Conservation (phyloP, 495 filamentous ascomycete species). For the Penicillium arizonense region DNA sequence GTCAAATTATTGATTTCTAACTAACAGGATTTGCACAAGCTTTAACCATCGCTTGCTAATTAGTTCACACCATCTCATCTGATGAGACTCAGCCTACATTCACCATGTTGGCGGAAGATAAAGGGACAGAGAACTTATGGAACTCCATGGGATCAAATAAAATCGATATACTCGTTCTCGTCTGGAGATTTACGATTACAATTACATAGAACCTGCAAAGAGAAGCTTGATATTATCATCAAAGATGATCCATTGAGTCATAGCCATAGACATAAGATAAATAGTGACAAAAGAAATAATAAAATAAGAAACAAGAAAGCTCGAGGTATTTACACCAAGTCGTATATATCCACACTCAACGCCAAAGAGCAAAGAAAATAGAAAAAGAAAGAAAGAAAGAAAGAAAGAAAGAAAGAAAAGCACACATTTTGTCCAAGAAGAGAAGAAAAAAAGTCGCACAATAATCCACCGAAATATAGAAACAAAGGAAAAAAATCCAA, state of each 20-base stretch:
- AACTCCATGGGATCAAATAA: too few relatives aligned
- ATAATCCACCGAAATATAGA: conserved; percentile 16
- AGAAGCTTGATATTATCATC: neutral
- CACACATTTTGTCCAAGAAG: conserved; percentile 18
- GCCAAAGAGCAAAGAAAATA: conserved; percentile 13
- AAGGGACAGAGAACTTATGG: too few relatives aligned
- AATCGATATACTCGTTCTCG: too few relatives aligned
- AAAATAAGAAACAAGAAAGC: conserved; percentile 3
- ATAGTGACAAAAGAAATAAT: conserved; percentile 17
- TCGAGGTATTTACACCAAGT: conserved; percentile 8
- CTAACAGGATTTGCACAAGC: too few relatives aligned
- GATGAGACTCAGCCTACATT: too few relatives aligned
- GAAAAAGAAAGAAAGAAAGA: conserved; percentile 6
- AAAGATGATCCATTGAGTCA: conserved; percentile 7
- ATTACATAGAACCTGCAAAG: neutral
- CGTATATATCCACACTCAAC: conserved; percentile 23
- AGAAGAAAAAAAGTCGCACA: conserved; percentile 10
- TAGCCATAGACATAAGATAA: conserved; percentile 15
- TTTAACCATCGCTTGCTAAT: too few relatives aligned
- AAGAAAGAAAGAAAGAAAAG: conserved; percentile 1
- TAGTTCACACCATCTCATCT: too few relatives aligned
- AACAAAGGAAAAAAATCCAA: conserved; percentile 13
- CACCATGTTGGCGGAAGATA: too few relatives aligned
- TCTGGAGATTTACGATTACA: neutral
- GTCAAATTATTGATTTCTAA: too few relatives aligned